A percentile compares a stretch with the other conserved stretches of the same genome.
Evolutionary conservation across 345 rosid genomes (phyloP).

Genomic region (Linum trigynum): DNA sequence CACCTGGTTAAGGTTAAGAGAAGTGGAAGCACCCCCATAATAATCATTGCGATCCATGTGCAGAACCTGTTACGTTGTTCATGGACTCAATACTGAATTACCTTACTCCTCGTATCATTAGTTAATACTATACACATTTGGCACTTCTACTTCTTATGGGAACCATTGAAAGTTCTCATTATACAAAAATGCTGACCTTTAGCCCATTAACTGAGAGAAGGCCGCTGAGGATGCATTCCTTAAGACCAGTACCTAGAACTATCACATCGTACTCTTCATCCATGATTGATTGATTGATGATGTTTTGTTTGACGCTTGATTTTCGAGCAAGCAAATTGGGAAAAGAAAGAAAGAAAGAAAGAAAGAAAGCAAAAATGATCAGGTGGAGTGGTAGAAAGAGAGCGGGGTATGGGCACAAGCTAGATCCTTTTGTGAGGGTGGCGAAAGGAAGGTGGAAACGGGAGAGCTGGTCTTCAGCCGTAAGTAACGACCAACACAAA

Average conservation of each 20-base stretch:
- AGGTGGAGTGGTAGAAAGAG: neutral
- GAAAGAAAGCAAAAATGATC: neutral
- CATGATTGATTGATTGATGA: slow-evolving; percentile 23
- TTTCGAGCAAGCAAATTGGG: no score
- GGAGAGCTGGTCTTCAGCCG: neutral
- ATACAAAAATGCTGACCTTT: slow-evolving; percentile 35
- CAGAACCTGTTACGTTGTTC: slow-evolving; percentile 37
- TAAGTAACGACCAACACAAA: neutral
- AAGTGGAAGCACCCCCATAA: slow-evolving; percentile 74
- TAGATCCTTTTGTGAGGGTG: neutral
- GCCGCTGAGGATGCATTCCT: slow-evolving; percentile 94
- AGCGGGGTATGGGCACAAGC: neutral
- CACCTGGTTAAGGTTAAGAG: slow-evolving; percentile 77
- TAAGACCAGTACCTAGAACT: slow-evolving; percentile 92
- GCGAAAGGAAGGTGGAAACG: neutral
- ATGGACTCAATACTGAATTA: no score
- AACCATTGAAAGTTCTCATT: no score
- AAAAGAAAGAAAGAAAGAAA: neutral
- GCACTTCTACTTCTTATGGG: no score
- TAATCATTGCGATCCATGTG: slow-evolving; percentile 82
- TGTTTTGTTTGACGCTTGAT: neutral
- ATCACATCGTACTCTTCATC: slow-evolving; percentile 95
- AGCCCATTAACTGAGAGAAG: slow-evolving; percentile 90
- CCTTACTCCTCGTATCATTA: no score
- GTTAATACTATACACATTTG: no score